Percentiles rank a stretch among this genome's conserved stretches.
Conservation (phyloP, 345 rosid species). For the Stellera chamaejasme region DNA sequence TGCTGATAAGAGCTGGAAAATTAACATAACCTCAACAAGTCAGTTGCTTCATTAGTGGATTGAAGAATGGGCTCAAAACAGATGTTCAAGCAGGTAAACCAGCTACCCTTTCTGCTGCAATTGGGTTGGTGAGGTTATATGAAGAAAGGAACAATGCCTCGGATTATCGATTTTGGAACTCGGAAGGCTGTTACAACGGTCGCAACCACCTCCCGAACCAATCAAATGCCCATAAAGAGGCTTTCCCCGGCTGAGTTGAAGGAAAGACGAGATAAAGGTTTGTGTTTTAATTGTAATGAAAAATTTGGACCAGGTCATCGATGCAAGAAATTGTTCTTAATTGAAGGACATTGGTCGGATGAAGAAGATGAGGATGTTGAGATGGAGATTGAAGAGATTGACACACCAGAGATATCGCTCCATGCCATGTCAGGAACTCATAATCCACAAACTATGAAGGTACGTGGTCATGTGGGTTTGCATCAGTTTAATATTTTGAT, state of each 20-base stretch:
- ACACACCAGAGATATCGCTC: background rate
- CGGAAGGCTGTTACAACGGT: background rate
- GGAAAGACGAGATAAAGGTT: background rate
- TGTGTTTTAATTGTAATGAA: background rate
- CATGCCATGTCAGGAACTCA: background rate
- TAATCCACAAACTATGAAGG: slow-evolving; percentile 5
- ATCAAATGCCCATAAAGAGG: background rate
- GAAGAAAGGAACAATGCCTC: background rate
- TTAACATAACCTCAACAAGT: background rate
- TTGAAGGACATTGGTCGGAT: background rate
- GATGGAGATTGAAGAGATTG: background rate
- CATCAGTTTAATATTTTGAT: background rate
- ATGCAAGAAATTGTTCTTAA: background rate
- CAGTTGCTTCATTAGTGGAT: background rate
- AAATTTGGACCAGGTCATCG: background rate
- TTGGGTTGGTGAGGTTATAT: background rate
- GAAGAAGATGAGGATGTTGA: background rate
- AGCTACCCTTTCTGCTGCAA: background rate
- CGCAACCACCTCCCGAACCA: background rate
- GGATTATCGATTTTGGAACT: too few species aligned
- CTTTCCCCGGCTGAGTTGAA: background rate
- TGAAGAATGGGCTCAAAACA: background rate
- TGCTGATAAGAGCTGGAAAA: background rate
- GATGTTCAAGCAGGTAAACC: background rate
- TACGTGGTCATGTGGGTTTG: background rate